A percentile compares a stretch with the other conserved stretches of the same genome.
These are phyloP conservation scores for Oldenlandia corymbosa DNA, from an alignment of 257 asterid species.

Conservation along the genomic window DNA sequence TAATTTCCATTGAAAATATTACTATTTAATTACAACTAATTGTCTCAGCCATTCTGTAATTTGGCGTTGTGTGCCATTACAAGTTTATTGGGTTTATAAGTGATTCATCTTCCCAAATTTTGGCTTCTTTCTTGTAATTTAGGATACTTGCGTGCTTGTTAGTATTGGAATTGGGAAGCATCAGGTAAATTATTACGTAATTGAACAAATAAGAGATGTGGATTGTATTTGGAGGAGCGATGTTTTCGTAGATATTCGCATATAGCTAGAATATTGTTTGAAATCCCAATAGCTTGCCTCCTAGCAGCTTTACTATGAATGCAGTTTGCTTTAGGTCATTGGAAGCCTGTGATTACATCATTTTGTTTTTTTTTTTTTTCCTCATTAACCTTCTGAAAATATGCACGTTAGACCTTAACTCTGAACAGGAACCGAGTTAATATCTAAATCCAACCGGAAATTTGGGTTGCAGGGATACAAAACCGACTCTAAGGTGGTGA, in stretches of 20 bases:
- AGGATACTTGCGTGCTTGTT: not conserved
- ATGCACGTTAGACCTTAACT: slow-evolving; percentile 1
- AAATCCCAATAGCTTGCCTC: too few species aligned
- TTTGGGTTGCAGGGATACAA: slow-evolving; percentile 32
- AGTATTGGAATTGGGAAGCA: not conserved
- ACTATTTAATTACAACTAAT: not conserved
- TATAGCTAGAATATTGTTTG: too few species aligned
- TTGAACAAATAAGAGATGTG: too few species aligned
- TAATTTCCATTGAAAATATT: not conserved
- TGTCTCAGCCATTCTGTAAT: not conserved
- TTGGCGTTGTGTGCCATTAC: not conserved
- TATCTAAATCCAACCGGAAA: not conserved
- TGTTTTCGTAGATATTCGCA: too few species aligned
- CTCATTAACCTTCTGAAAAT: not conserved
- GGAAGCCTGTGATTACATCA: not conserved
- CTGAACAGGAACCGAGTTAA: not conserved
- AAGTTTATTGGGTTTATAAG: not conserved
- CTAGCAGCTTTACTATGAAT: not conserved
- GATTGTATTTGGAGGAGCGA: too few species aligned
- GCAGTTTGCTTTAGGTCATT: not conserved
- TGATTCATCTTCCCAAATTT: not conserved
- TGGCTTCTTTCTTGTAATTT: not conserved
- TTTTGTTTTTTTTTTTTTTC: not conserved
- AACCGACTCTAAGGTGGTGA: slow-evolving; percentile 66
- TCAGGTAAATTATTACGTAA: not conserved